Percentiles rank a stretch among this genome's conserved stretches.
phyloP scores from a whole-genome alignment of 257 asterid genomes.

The Salvia splendens region DNA sequence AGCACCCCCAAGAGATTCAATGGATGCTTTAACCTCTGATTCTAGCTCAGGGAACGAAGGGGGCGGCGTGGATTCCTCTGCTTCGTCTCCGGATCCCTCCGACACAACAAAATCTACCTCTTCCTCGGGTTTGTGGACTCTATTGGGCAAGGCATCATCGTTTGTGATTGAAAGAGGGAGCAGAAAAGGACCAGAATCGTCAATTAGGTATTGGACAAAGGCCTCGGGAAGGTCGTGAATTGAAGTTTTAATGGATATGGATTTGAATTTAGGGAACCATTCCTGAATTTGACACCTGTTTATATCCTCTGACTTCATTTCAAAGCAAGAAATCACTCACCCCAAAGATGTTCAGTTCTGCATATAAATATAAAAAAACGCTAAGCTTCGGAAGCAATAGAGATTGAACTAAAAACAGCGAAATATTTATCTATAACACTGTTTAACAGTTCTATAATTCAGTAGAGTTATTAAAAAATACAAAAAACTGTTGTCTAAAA shows the following conservation, averaged over 20 bases:
- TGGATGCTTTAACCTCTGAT: conserved; percentile 53
- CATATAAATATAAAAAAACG: not conserved
- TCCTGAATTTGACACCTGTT: conserved; percentile 89
- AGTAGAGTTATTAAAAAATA: no score
- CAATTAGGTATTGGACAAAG: conserved; percentile 61
- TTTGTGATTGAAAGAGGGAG: conserved; percentile 70
- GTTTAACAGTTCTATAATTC: no score
- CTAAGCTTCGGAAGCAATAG: not conserved
- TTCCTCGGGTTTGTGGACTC: conserved; percentile 69
- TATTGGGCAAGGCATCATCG: conserved; percentile 76
- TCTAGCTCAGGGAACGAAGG: conserved; percentile 85
- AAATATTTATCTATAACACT: no score
- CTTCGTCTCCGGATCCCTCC: conserved; percentile 75
- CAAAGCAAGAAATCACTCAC: conserved; percentile 11
- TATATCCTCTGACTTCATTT: conserved; percentile 73
- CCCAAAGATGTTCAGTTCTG: not conserved
- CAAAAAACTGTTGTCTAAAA: no score
- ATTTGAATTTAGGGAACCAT: conserved; percentile 84
- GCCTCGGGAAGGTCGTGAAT: conserved; percentile 75
- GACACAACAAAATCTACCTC: conserved; percentile 60
- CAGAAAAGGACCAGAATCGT: conserved; percentile 73
- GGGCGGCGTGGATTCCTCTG: conserved; percentile 57
- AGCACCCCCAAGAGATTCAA: conserved; percentile 79
- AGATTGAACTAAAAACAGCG: no score
- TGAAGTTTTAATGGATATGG: conserved; percentile 60